Conservation (phyloP, 1,284 basidiomycete genomes). For the Lentinula novae-zelandiae region DNA sequence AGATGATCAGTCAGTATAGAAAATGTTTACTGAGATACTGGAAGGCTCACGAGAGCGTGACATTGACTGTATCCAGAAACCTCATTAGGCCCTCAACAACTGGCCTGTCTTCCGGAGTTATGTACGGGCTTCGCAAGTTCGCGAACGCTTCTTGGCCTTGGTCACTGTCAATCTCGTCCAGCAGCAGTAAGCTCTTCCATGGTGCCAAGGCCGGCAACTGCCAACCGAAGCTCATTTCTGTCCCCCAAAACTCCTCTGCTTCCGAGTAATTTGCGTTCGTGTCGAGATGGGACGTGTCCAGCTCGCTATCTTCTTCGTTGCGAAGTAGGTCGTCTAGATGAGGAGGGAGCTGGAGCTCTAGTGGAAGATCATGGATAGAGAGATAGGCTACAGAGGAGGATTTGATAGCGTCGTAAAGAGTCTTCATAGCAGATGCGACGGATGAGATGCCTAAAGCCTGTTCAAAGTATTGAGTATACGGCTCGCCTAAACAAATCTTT, state of each 20-base stretch:
- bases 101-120: slow-evolving; percentile 59
- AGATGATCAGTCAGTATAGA: neutral
- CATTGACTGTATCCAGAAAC: slow-evolving; percentile 65
- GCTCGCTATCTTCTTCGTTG: slow-evolving; percentile 54
- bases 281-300: slow-evolving; percentile 31
- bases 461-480: slow-evolving; percentile 50
- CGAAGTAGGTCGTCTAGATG: slow-evolving; percentile 67
- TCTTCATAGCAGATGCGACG: slow-evolving; percentile 72
- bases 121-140: slow-evolving; percentile 55
- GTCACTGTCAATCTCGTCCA: slow-evolving; percentile 52
- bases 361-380: slow-evolving; percentile 68
- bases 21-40: slow-evolving; percentile 23
- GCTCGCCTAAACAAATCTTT: slow-evolving; percentile 38
- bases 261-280: slow-evolving; percentile 31
- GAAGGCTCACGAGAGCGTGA: slow-evolving; percentile 53
- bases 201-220: slow-evolving; percentile 74
- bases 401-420: slow-evolving; percentile 74
- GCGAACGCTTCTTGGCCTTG: slow-evolving; percentile 56
- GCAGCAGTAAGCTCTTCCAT: slow-evolving; percentile 86
- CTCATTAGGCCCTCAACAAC: slow-evolving; percentile 66
- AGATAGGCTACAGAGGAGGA: slow-evolving; percentile 69
- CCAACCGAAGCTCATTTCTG: slow-evolving; percentile 66
- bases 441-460: slow-evolving; percentile 66
- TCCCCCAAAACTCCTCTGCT: slow-evolving; percentile 60
- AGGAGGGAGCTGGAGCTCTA: slow-evolving; percentile 82